phyloP scores from a whole-genome alignment of 495 filamentous ascomycete genomes.

The Penicillium turbatum region DNA sequence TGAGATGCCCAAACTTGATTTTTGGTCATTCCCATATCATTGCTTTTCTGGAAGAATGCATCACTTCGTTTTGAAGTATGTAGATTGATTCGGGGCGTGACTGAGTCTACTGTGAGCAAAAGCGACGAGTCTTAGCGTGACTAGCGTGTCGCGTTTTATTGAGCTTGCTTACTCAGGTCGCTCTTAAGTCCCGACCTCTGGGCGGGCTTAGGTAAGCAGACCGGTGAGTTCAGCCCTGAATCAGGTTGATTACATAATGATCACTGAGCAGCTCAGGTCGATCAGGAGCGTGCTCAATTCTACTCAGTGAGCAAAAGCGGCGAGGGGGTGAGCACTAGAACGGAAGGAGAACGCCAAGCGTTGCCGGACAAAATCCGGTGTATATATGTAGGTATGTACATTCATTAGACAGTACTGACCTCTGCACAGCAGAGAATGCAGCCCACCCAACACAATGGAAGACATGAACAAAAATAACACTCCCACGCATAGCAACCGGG shows the following conservation, averaged over 20 bases:
- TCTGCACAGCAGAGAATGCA: neutral
- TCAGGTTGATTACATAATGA: neutral
- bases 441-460: neutral
- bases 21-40: too few relatives aligned
- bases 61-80: too few relatives aligned
- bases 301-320: constrained; percentile 13
- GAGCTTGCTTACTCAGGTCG: too few relatives aligned
- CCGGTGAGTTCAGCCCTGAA: too few relatives aligned
- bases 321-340: constrained; percentile 7
- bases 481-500: neutral
- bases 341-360: constrained; percentile 8
- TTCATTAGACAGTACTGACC: neutral
- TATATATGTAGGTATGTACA: constrained; percentile 1
- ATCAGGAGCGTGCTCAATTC: constrained; percentile 11
- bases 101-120: too few relatives aligned
- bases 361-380: constrained; percentile 5
- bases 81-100: too few relatives aligned
- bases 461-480: neutral
- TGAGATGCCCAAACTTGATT: too few relatives aligned
- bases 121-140: too few relatives aligned
- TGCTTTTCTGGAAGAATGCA: too few relatives aligned
- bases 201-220: too few relatives aligned
- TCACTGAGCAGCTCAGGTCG: constrained; percentile 7
- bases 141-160: too few relatives aligned
- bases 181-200: too few relatives aligned